Evolutionary conservation across 495 filamentous ascomycete genomes (phyloP).

Genomic region (Tuber magnatum): DNA sequence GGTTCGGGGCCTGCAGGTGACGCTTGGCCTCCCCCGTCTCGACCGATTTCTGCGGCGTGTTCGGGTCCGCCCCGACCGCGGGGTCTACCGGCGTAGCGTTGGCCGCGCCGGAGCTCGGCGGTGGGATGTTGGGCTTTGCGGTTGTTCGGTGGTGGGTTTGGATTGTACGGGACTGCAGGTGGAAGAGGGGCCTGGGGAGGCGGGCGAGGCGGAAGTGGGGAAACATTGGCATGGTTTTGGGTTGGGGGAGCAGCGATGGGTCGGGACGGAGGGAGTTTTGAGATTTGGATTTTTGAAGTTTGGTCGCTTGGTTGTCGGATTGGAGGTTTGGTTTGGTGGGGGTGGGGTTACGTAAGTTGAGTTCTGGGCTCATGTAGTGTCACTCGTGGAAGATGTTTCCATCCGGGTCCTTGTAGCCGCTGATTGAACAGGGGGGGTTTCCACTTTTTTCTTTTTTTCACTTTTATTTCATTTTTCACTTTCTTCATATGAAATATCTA

Average conservation of each 20-base stretch:
- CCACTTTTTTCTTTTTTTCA: background rate
- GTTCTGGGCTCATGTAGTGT: background rate
- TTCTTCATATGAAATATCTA: background rate
- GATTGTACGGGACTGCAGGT: constrained; percentile 48
- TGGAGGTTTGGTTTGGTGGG: background rate
- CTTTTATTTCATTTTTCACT: background rate
- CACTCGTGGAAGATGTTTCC: background rate
- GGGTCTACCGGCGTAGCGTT: constrained; percentile 54
- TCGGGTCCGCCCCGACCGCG: constrained; percentile 42
- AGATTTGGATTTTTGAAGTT: constrained; percentile 6
- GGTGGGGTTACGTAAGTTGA: background rate
- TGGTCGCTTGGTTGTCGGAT: constrained; percentile 6
- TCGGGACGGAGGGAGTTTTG: constrained; percentile 1
- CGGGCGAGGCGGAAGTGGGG: constrained; percentile 28
- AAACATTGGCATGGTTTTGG: constrained; percentile 19
- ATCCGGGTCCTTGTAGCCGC: background rate
- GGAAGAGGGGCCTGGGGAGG: constrained; percentile 46
- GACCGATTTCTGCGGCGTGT: constrained; percentile 50
- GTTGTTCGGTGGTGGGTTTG: constrained; percentile 52
- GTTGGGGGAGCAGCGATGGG: constrained; percentile 12
- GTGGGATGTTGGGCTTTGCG: constrained; percentile 39
- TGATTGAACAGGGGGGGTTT: background rate
- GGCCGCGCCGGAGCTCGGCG: constrained; percentile 53
- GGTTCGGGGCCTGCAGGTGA: constrained; percentile 78
- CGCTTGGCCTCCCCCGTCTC: constrained; percentile 56